A percentile compares a stretch with the other conserved stretches of the same genome.
These are phyloP conservation scores for Gillenia trifoliata DNA, from an alignment of 306 rosid genomes.

Conservation along the genomic window DNA sequence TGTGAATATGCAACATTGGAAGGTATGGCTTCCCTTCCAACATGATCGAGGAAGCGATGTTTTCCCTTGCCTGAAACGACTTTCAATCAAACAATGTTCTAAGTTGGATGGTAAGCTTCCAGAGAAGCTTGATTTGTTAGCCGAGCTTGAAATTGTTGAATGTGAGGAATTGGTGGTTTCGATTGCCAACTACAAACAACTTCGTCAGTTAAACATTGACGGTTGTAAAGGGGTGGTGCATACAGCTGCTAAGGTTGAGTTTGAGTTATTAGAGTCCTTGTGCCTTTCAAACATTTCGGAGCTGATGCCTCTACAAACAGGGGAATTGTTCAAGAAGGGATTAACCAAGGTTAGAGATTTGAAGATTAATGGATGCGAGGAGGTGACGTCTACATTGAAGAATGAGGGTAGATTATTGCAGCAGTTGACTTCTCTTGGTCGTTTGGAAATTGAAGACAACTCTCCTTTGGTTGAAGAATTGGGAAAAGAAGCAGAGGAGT, in stretches of 20 bases:
- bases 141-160: rapidly evolving
- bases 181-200: neutral
- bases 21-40: neutral
- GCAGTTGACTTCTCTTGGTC: neutral
- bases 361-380: neutral
- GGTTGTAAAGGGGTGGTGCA: neutral
- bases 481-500: neutral
- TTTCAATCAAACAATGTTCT: neutral
- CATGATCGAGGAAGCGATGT: neutral
- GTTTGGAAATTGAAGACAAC: neutral
- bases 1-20: neutral
- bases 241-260: neutral
- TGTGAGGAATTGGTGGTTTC: neutral
- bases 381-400: neutral
- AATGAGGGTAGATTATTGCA: neutral
- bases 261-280: neutral
- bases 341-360: neutral
- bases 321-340: neutral
- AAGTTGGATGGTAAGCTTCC: neutral
- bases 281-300: neutral
- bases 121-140: neutral
- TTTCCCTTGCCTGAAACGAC: neutral
- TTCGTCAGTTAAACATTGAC: rapidly evolving
- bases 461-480: neutral
- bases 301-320: neutral